Evolutionary conservation across 768 basidiomycete genomes (phyloP), one percentile per base, ranked within the genome.

Genomic region (Boletus edulis): DNA sequence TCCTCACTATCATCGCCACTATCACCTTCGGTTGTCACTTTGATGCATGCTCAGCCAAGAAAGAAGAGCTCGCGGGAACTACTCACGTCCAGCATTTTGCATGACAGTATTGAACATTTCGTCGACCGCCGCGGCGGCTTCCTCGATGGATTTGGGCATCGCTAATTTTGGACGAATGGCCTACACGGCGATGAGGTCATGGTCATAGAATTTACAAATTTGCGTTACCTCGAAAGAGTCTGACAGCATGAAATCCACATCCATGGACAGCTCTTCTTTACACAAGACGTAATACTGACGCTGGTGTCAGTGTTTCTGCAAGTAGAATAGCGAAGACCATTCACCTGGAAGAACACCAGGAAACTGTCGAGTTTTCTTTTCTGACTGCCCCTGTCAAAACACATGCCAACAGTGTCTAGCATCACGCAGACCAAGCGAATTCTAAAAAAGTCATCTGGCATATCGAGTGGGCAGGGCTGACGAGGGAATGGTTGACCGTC

Each of bases 371-470:
- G 75, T 68, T 95, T 98, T 76, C 89, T 89, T 72, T 86, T 91
- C 68, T 93, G 90, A 5, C 88, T 85, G 1, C 96, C 97, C 39
- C 87, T 85, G 70, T 98, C 96, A 71, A 99, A 98, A 73, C 96
- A 98, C 82, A 95, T 92, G 18, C 96, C 97, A 67, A 94, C 95
- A 0, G 95, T 93, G 71, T 98, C 96, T 18, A 99, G 78, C 38
- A 99, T 76, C 8, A 89, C 89, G 67, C 97, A 98, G 42, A 96
- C 84, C 49, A 99, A 79, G 13, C 97, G 81, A 52, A 98, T 72
- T 34, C 97, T 86, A 82, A 99, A 99, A 72, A 90, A 98, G 68
- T 99, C 97, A 69, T 98, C 92, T 1, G 91, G 90, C 78, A 91
- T 87, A 67, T 99, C 97, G 51, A 97, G 77, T 4, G 84, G 72